These are phyloP conservation scores for Cyberlindnera sargentensis DNA, from an alignment of 805 yeast species.

Conservation along the genomic window DNA sequence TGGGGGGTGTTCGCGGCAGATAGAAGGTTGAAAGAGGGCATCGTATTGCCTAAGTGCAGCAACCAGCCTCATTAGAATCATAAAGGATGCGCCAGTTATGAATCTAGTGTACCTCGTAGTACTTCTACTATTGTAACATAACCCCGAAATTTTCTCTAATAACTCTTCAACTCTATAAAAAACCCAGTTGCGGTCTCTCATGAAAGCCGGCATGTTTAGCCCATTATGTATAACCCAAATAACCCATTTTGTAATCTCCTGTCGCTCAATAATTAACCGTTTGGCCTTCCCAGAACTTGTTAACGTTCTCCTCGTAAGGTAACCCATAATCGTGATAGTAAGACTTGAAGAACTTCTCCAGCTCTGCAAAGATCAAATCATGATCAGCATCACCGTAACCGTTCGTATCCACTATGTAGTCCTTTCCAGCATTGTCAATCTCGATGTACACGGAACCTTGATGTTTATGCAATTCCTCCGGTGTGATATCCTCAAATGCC, in stretches of 20 bases:
- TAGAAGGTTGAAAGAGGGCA: slow-evolving; percentile 37
- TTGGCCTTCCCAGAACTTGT: slow-evolving; percentile 13
- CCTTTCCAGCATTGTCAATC: slow-evolving; percentile 18
- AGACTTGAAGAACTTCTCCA: slow-evolving; percentile 27
- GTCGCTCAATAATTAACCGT: no score
- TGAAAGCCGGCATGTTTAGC: no score
- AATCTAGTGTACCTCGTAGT: no score
- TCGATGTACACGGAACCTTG: slow-evolving; percentile 12
- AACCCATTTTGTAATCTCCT: neutral
- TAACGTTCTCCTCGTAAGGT: slow-evolving; percentile 26
- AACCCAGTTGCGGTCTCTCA: no score
- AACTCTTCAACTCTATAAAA: no score
- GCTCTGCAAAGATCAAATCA: slow-evolving; percentile 14
- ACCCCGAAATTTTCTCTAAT: no score
- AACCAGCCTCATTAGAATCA: neutral
- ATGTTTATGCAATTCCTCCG: slow-evolving; percentile 24
- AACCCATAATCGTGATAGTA: slow-evolving; percentile 29
- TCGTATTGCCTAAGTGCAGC: slow-evolving; percentile 31
- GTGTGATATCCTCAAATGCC: slow-evolving; percentile 32
- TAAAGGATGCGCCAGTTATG: no score
- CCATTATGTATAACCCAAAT: no score
- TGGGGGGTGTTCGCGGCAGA: slow-evolving; percentile 59
- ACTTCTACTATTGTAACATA: no score
- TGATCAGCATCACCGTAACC: slow-evolving; percentile 13
- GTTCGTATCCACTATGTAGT: slow-evolving; percentile 18